A percentile compares a stretch with the other conserved stretches of the same genome.
These are phyloP conservation scores for Leishmania braziliensis DNA, from an alignment of 208 protist species.

Conservation along the genomic window DNA sequence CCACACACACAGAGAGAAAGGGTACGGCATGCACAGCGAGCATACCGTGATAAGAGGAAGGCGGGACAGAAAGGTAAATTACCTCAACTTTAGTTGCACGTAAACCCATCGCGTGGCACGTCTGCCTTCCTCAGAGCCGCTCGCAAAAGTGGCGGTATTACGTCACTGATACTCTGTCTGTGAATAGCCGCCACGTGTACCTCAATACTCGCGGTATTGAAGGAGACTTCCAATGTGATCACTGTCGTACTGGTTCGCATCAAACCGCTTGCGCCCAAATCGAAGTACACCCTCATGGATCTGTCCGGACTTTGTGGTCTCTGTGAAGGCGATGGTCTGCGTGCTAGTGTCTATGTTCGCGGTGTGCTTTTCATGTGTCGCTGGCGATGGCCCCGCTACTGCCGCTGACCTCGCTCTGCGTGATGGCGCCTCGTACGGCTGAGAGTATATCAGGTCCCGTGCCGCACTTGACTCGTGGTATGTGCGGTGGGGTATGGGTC, in stretches of 20 bases:
- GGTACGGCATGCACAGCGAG: not conserved
- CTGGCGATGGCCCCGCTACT: not conserved
- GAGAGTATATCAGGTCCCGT: conserved; percentile 75
- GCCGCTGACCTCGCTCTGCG: conserved; percentile 6
- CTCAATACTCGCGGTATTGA: conserved; percentile 21
- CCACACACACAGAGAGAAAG: not conserved
- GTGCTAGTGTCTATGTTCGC: not conserved
- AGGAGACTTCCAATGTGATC: conserved; percentile 42
- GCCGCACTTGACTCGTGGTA: conserved; percentile 60
- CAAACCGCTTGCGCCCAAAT: conserved; percentile 56
- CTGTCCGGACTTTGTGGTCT: not conserved
- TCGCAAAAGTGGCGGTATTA: not conserved
- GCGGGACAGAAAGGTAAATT: not conserved
- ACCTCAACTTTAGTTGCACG: not conserved
- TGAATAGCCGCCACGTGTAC: not conserved
- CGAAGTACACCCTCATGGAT: conserved; percentile 16
- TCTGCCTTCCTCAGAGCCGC: not conserved
- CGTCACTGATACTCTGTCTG: not conserved
- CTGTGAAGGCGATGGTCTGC: not conserved
- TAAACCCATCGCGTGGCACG: not conserved
- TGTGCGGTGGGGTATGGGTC: conserved; percentile 52
- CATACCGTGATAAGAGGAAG: not conserved
- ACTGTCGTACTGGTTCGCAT: conserved; percentile 24
- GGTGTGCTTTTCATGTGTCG: not conserved
- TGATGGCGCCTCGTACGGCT: conserved; percentile 24